Percentiles rank a stretch among this genome's conserved stretches.
These are phyloP conservation scores for Candida labiduridarum DNA, from an alignment of 1,139 yeast species.

Conservation along the genomic window DNA sequence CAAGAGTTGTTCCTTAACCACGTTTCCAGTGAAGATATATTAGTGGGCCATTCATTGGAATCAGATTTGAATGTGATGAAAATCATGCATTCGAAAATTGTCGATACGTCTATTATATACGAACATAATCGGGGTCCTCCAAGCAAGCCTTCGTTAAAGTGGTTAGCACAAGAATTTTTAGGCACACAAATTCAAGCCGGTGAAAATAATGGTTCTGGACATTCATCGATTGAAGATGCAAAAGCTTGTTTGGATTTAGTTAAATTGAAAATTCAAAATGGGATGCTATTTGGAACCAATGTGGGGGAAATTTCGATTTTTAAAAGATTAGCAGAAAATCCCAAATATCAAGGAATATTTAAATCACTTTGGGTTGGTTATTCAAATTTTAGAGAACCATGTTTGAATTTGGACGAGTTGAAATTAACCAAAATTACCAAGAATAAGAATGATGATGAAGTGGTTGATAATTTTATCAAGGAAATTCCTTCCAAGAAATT, in stretches of 20 bases:
- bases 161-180: constrained; percentile 61
- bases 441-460: constrained; percentile 62
- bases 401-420: constrained; percentile 26
- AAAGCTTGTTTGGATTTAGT: constrained; percentile 76
- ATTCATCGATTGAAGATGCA: constrained; percentile 88
- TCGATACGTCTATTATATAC: constrained; percentile 67
- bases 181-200: constrained; percentile 62
- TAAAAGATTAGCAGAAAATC: constrained; percentile 23
- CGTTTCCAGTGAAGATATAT: constrained; percentile 50
- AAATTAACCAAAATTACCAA: constrained; percentile 28
- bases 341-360: constrained; percentile 22
- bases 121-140: constrained; percentile 84
- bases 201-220: constrained; percentile 60
- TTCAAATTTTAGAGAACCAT: constrained; percentile 9
- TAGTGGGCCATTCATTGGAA: constrained; percentile 76
- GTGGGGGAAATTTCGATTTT: constrained; percentile 37
- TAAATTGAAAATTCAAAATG: constrained; percentile 67
- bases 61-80: constrained; percentile 64
- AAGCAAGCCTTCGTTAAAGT: constrained; percentile 72
- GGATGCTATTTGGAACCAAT: constrained; percentile 63
- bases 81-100: constrained; percentile 61
- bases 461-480: constrained; percentile 42
- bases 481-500: constrained; percentile 41
- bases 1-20: constrained; percentile 54
- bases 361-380: constrained; percentile 47